Percentiles rank a stretch among this genome's conserved stretches.
Conservation (phyloP, 2,329 filamentous ascomycete species). For the Dactylellina sp. region DNA sequence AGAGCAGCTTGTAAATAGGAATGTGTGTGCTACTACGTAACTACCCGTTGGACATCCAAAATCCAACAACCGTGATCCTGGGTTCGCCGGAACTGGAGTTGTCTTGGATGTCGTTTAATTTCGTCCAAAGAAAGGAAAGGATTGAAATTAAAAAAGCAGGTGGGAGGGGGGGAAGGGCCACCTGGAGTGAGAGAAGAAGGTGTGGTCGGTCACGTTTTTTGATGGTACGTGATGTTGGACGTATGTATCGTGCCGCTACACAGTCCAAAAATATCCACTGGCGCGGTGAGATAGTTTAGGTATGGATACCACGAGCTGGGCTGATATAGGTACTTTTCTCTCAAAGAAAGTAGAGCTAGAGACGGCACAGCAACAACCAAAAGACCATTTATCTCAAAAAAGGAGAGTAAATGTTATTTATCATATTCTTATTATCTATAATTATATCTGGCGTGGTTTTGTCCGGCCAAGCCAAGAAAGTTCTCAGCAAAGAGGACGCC, state of each 20-base stretch:
- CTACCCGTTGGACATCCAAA: conserved; percentile 33
- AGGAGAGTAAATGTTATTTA: no score
- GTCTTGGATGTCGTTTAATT: conserved; percentile 54
- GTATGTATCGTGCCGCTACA: not conserved
- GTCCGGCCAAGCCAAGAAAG: not conserved
- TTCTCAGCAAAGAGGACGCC: not conserved
- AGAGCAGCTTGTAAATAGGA: no score
- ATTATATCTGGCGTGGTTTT: no score
- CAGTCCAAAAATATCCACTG: conserved; percentile 13
- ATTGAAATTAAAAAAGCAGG: not conserved
- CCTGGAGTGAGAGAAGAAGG: conserved; percentile 3
- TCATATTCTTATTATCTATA: no score
- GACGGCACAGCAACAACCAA: no score
- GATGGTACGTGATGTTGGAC: not conserved
- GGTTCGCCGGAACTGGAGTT: conserved; percentile 20
- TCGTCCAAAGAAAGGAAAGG: conserved; percentile 10
- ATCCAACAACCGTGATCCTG: conserved; percentile 54
- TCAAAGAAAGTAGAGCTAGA: no score
- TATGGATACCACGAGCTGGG: no score
- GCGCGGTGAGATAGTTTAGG: not conserved
- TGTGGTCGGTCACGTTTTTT: conserved; percentile 23
- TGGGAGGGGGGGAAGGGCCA: not conserved
- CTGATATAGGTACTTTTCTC: no score
- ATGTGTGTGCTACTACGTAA: no score
- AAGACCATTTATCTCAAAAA: no score